These are phyloP conservation scores for Boletellus deceptivus DNA, from an alignment of 1,284 basidiomycete species.

Conservation along the genomic window DNA sequence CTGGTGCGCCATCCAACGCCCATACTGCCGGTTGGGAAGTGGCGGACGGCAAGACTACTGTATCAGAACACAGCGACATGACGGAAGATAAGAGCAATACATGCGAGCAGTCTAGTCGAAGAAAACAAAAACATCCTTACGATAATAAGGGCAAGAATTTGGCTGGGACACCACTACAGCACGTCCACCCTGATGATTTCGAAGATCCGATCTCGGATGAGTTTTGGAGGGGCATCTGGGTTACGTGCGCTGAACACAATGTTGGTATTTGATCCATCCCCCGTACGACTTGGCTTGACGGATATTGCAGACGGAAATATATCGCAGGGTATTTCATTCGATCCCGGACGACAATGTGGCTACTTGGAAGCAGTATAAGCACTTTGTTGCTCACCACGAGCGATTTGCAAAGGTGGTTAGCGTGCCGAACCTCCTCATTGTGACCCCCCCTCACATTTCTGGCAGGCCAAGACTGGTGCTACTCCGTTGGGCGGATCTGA, in stretches of 20 bases:
- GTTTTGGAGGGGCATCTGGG: conserved; percentile 91
- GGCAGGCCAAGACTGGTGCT: conserved; percentile 46
- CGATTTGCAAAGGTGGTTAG: conserved; percentile 67
- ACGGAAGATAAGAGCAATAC: conserved; percentile 52
- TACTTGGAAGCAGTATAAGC: conserved; percentile 94
- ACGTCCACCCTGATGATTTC: conserved; percentile 75
- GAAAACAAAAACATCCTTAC: conserved; percentile 61
- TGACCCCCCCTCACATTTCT: conserved; percentile 1
- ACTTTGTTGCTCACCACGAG: conserved; percentile 77
- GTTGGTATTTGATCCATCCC: conserved; percentile 45
- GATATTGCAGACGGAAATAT: conserved; percentile 79
- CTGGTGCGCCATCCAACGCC: conserved; percentile 27
- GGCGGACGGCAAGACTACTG: conserved; percentile 39
- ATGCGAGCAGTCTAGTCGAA: conserved; percentile 47
- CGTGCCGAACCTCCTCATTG: neutral
- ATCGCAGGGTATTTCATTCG: conserved; percentile 89
- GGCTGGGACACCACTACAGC: conserved; percentile 64
- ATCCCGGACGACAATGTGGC: conserved; percentile 88
- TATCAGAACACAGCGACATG: conserved; percentile 44
- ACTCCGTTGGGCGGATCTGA: conserved; percentile 54
- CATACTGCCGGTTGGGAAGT: conserved; percentile 42
- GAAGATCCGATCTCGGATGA: conserved; percentile 82
- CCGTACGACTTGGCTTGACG: conserved; percentile 9
- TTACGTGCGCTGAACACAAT: conserved; percentile 80
- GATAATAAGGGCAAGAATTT: conserved; percentile 56